phyloP scores from a whole-genome alignment of 441 rosid genomes.

The Geranium incanum region DNA sequence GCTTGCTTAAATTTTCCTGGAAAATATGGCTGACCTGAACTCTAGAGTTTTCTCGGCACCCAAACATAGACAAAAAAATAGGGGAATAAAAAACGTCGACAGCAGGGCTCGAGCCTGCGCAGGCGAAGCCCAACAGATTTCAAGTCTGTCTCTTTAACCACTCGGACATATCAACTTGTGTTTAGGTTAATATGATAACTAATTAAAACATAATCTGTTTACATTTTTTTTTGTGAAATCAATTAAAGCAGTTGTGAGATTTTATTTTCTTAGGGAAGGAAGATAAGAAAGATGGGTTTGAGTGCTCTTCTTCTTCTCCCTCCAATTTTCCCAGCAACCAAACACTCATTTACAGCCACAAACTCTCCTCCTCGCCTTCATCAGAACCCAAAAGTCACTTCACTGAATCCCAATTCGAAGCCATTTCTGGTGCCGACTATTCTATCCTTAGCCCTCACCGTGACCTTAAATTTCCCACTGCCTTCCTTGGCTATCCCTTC shows the following conservation, averaged over 20 bases:
- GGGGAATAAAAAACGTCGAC: conserved; percentile 44
- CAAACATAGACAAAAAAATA: too few relatives aligned
- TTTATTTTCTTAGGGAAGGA: not conserved
- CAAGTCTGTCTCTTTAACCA: conserved; percentile 99
- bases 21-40: too few relatives aligned
- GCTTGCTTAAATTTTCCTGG: too few relatives aligned
- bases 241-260: not conserved
- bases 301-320: conserved; percentile 25
- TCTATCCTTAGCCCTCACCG: conserved; percentile 51
- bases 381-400: conserved; percentile 10
- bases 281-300: conserved; percentile 26
- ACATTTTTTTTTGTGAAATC: not conserved
- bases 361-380: conserved; percentile 6
- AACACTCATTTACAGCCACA: conserved; percentile 7
- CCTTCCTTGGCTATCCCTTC: conserved; percentile 65
- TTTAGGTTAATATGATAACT: too few relatives aligned
- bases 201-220: too few relatives aligned
- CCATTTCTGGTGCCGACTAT: conserved; percentile 36
- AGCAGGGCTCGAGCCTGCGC: conserved; percentile 99
- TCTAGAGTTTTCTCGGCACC: too few relatives aligned
- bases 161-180: conserved; percentile 89
- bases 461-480: conserved; percentile 40
- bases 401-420: conserved; percentile 21
- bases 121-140: conserved; percentile 97
- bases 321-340: conserved; percentile 22